phyloP scores from a whole-genome alignment of 129 eudicot species.

The Escallonia rubra region DNA sequence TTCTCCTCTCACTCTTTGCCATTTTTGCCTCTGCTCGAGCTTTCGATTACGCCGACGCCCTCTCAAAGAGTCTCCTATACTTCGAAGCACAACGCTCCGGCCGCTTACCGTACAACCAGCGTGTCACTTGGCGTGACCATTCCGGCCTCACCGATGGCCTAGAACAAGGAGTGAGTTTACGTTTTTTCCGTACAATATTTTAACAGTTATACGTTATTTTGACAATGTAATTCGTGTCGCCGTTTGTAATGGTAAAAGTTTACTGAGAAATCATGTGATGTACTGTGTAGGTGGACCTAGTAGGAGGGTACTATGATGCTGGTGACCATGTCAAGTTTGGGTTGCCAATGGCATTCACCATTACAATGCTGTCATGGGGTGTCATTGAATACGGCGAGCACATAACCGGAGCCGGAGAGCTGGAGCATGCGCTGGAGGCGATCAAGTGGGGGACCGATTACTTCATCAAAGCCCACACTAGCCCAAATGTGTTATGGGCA shows the following conservation, averaged over 20 bases:
- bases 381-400: slow-evolving; percentile 46
- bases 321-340: slow-evolving; percentile 96
- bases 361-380: slow-evolving; percentile 84
- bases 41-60: slow-evolving; percentile 64
- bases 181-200: background rate
- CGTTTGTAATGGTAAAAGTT: too few relatives aligned
- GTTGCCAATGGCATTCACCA: slow-evolving; percentile 91
- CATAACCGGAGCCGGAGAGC: slow-evolving; percentile 49
- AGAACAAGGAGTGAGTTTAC: slow-evolving; percentile 62
- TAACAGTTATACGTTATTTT: too few relatives aligned
- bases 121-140: slow-evolving; percentile 79
- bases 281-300: slow-evolving; percentile 54
- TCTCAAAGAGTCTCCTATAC: slow-evolving; percentile 65
- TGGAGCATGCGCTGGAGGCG: slow-evolving; percentile 63
- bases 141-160: slow-evolving; percentile 90
- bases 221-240: too few relatives aligned
- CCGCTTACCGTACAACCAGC: slow-evolving; percentile 81
- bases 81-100: slow-evolving; percentile 97
- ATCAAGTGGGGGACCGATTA: slow-evolving; percentile 97
- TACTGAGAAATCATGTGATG: too few relatives aligned
- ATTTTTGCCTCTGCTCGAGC: slow-evolving; percentile 12
- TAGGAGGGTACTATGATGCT: slow-evolving; percentile 89
- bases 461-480: slow-evolving; percentile 85
- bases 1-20: slow-evolving; percentile 22
- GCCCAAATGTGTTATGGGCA: slow-evolving; percentile 90